phyloP scores from a whole-genome alignment of 306 rosid genomes.

The Fragaria ananassa region DNA sequence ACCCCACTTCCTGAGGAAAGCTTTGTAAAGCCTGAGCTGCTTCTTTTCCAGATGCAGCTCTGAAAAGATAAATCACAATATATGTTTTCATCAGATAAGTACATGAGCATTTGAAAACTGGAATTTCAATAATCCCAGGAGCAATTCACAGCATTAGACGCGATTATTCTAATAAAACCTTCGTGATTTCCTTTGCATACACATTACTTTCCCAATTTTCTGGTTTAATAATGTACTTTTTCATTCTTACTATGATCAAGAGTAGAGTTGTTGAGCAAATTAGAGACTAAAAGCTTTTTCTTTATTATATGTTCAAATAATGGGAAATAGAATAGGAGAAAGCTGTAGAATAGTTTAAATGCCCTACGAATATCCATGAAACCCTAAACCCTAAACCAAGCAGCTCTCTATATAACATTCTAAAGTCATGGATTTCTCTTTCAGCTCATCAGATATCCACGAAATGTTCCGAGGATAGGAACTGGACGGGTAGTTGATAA shows the following conservation, averaged over 20 bases:
- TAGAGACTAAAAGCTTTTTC: neutral
- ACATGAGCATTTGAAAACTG: neutral
- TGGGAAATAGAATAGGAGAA: neutral
- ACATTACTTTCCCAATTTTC: neutral
- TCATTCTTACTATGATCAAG: neutral
- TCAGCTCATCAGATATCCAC: neutral
- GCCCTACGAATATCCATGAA: neutral
- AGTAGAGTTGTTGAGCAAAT: neutral
- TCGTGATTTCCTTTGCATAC: neutral
- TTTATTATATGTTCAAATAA: neutral
- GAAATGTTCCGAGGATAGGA: neutral
- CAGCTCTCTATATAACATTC: neutral
- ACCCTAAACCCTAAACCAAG: neutral
- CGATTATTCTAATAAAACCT: neutral
- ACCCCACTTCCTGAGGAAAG: constrained; percentile 59
- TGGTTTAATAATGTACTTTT: neutral
- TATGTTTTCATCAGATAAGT: neutral
- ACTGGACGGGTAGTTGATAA: neutral
- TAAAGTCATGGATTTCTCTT: neutral
- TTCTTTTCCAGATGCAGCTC: constrained; percentile 81
- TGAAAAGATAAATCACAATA: constrained; percentile 36
- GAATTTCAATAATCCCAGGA: neutral
- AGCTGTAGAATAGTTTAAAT: neutral
- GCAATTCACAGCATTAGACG: neutral
- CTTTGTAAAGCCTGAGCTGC: constrained; percentile 77